Base-by-base conservation (phyloP, 164 flowering plant species). In the Litsea cubeba region DNA sequence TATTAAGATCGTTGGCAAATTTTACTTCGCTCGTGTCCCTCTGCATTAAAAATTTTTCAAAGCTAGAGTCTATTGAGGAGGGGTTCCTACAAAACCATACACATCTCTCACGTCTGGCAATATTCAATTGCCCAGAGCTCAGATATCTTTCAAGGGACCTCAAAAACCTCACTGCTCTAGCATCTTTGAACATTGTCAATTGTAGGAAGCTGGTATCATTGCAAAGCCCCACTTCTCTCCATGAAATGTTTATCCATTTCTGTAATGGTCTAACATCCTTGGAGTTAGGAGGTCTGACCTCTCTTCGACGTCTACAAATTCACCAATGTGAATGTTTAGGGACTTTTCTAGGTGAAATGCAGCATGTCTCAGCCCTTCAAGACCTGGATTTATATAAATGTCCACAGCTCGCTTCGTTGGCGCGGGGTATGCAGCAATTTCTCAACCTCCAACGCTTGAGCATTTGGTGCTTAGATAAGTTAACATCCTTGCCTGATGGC, bases 161-260 rank as follows among this genome's bases (percentile, higher is more conserved):
- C 30, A 40, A 65, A 12, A 46, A 65, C 66, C 65, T 76, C 26
- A 32, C 25, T 71, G 15, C 71, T 15, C 40, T 76, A 20, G 14
- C 15, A 12, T 20, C 3, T 3, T 74, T 76, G 18, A 1, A 1
- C 1, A 54, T 76, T 18, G 0, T 6, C 7, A 3, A 20, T 3
- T 28, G 69, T 20, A 25, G 51, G n/a, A 20, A 51, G 3, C 30
- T 73, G 24, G 58, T 11, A 2, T 24, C 70, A 14, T 50, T 73
- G 49, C 49, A 28, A 10, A 35, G 62, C 50, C 75, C 74, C 65
- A 40, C 28, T 1, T 10, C 46, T 20, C 72, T 79, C 64, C 68
- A 73, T 65, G 25, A n/a, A n/a, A 10, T 18, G n/a, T 80, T 65
- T 69, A 70, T 69, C n/a, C n/a, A 73, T 80, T 20, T 50, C 11